Evolutionary conservation across 306 rosid genomes (phyloP).

Genomic region (Casuarina glauca): DNA sequence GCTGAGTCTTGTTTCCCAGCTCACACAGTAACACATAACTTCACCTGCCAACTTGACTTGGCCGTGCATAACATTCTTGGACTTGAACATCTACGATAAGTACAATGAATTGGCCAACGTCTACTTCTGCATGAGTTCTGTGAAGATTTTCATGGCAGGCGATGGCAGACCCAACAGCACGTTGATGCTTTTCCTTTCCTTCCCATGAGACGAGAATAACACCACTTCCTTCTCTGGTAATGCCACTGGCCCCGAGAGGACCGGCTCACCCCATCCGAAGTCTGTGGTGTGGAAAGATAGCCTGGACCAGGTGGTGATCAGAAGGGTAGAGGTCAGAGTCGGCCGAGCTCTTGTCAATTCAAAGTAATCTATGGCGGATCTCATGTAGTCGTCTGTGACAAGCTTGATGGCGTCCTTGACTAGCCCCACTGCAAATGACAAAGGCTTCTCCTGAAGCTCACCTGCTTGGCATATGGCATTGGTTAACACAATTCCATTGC

Average conservation of each 20-base stretch:
- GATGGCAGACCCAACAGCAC: conserved; percentile 88
- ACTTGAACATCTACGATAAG: no score
- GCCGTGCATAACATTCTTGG: neutral
- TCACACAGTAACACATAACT: neutral
- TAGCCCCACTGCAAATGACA: conserved; percentile 54
- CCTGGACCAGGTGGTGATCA: conserved; percentile 92
- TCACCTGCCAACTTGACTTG: neutral
- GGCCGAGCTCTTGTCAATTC: conserved; percentile 89
- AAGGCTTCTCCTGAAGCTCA: conserved; percentile 61
- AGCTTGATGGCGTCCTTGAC: conserved; percentile 69
- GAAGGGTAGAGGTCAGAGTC: conserved; percentile 72
- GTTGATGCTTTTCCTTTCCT: conserved; percentile 68
- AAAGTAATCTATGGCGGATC: conserved; percentile 91
- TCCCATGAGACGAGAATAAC: conserved; percentile 78
- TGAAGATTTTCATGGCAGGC: conserved; percentile 82
- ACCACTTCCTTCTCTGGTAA: conserved; percentile 93
- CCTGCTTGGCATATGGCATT: conserved; percentile 63
- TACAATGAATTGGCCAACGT: neutral
- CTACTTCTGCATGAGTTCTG: conserved; percentile 61
- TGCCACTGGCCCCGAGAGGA: conserved; percentile 83
- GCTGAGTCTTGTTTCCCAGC: neutral
- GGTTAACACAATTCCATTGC: conserved; percentile 80
- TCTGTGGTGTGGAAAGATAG: conserved; percentile 71
- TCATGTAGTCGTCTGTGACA: conserved; percentile 70
- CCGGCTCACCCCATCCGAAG: conserved; percentile 98